Evolutionary conservation across 352 stramenopile genomes (phyloP), one percentile per base, ranked within the genome.

Genomic region (Pilasporangium apinafurcum): DNA sequence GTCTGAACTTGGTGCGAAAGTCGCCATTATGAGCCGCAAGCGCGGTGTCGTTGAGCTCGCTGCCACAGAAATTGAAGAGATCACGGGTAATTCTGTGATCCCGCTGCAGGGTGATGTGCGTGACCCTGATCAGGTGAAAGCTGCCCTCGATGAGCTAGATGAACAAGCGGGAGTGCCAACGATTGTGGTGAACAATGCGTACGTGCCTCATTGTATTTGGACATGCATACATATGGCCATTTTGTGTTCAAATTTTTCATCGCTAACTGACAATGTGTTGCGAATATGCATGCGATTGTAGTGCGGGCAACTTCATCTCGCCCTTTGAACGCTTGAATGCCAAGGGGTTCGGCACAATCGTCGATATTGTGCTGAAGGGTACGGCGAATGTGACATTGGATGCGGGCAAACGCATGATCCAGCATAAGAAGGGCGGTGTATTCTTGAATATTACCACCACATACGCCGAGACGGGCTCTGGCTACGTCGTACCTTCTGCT

Each of bases 391-490:
- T 94, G 41, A 92, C 79, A 46, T 56, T 87, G 37, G 76, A 92
- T 31, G 76, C 72, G 0, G 82, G 76, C 33, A 86, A 90, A 45
- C 73, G 75, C 44, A 79, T 90, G 68, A 90, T 92, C 43, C 61
- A 71, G 37, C 68, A 66, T n/a, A 68, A 85, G 6, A 68, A 77
- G 24, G 68, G 70, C 29, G 89, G 84, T 18, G 68, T 92, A 6
- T 97, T 98, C 56, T 79, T 99, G 32, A 98, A 98, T 65, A 98
- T 99, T 60, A 97, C 85, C 28, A 96, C 94, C 42, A 98, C 88
- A 16, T 89, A 98, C 59, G 91, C 96, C 37, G 91, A 97, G 68
- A 92, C 86, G 8, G 88, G 86, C 22, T 98, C 94, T 12, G 92
- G 86, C 45, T 98, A 92, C 66, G 94, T 98, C 56, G 86, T 91